Conservation (phyloP, 345 rosid genomes). For the Dovyalis caffra region DNA sequence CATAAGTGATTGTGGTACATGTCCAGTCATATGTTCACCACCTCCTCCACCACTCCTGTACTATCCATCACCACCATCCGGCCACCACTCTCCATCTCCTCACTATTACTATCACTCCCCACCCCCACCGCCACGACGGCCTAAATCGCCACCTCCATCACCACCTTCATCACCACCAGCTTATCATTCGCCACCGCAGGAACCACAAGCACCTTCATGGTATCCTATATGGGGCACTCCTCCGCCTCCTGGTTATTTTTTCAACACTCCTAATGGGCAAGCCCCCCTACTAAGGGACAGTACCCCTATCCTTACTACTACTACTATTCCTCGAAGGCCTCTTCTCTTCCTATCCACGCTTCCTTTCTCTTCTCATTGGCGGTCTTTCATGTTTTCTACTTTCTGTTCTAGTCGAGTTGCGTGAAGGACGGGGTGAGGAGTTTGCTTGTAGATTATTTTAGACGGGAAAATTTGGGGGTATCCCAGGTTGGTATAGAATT, state of each 20-base stretch:
- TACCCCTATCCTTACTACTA: conserved; percentile 63
- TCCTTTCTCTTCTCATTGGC: conserved; percentile 2
- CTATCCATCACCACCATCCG: conserved; percentile 8
- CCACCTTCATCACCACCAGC: conserved; percentile 17
- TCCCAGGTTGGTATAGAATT: too few species aligned
- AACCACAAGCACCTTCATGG: conserved; percentile 10
- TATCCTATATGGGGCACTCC: conserved; percentile 27
- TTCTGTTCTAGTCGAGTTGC: not conserved
- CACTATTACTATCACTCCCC: conserved; percentile 14
- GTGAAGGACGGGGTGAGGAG: too few species aligned
- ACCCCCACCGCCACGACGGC: not conserved
- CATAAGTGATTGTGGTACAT: conserved; percentile 45
- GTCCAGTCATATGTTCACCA: conserved; percentile 45
- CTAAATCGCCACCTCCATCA: not conserved
- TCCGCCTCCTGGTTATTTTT: conserved; percentile 47
- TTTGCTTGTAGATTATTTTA: not conserved
- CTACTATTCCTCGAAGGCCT: conserved; percentile 43
- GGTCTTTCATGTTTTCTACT: conserved; percentile 4
- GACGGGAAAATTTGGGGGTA: not conserved
- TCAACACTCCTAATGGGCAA: conserved; percentile 27
- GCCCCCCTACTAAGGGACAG: conserved; percentile 32
- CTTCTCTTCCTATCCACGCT: conserved; percentile 16
- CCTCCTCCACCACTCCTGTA: conserved; percentile 23
- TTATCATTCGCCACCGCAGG: conserved; percentile 8
- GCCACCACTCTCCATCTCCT: conserved; percentile 31